Percentiles rank a stretch among this genome's conserved stretches.
These are phyloP conservation scores for Neolentinus lepideus DNA, from an alignment of 1,284 basidiomycete species.

Conservation along the genomic window DNA sequence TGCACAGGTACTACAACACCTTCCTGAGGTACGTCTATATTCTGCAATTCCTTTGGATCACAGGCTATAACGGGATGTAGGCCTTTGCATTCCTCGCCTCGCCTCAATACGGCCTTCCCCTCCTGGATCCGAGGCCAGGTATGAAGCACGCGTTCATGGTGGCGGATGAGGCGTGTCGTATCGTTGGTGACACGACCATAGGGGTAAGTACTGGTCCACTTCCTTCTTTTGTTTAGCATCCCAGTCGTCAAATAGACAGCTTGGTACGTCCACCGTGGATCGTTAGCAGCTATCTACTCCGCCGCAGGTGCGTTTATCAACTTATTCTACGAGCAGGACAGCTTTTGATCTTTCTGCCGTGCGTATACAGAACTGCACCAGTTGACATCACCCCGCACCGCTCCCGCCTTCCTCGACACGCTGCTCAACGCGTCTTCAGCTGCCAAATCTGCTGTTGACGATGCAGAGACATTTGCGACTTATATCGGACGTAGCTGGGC, in stretches of 20 bases:
- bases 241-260: conserved; percentile 34
- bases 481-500: conserved; percentile 64
- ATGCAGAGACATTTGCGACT: conserved; percentile 42
- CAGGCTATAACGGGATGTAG: conserved; percentile 23
- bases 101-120: conserved; percentile 35
- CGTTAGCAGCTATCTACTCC: conserved; percentile 56
- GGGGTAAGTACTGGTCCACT: conserved; percentile 34
- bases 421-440: conserved; percentile 42
- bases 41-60: no score
- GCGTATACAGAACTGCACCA: conserved; percentile 59
- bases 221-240: conserved; percentile 2
- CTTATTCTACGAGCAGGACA: neutral
- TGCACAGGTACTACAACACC: conserved; percentile 48
- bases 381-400: conserved; percentile 59
- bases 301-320: conserved; percentile 44
- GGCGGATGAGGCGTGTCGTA: conserved; percentile 62
- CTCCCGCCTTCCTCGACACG: conserved; percentile 53
- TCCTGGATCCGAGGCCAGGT: conserved; percentile 51
- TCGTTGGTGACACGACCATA: conserved; percentile 40
- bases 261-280: conserved; percentile 62
- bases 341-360: neutral
- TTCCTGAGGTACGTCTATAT: conserved; percentile 48
- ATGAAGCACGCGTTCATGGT: conserved; percentile 50
- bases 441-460: conserved; percentile 36
- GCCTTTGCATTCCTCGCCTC: conserved; percentile 59